phyloP scores from a whole-genome alignment of 1,139 yeast genomes.

The Lizanozyma gosingica region DNA sequence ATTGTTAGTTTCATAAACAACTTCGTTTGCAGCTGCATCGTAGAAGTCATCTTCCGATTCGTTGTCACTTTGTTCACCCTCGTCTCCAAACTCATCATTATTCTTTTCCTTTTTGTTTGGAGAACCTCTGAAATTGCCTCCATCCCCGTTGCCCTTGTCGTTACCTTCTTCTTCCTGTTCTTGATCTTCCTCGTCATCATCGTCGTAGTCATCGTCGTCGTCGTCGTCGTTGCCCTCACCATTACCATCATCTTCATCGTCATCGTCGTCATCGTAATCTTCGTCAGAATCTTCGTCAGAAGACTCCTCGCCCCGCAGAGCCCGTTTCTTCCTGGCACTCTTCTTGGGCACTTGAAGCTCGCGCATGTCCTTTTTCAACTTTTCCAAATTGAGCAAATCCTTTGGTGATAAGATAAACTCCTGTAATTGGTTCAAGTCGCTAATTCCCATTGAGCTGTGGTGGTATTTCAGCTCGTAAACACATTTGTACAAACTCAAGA shows the following conservation, averaged over 20 bases:
- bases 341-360: conserved; percentile 4
- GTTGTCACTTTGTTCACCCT: conserved; percentile 4
- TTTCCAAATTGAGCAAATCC: conserved; percentile 17
- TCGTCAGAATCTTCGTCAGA: conserved; percentile 11
- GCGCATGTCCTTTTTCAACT: conserved; percentile 10
- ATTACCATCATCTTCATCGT: conserved; percentile 13
- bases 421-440: conserved; percentile 35
- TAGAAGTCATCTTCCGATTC: conserved; percentile 10
- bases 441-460: conserved; percentile 40
- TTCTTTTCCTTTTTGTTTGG: background rate
- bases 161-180: conserved; percentile 9
- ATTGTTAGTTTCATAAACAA: conserved; percentile 8
- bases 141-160: background rate
- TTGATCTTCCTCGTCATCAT: conserved; percentile 4
- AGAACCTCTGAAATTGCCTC: background rate
- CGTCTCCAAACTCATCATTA: conserved; percentile 3
- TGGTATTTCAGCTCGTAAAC: conserved; percentile 71
- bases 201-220: conserved; percentile 5
- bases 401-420: conserved; percentile 43
- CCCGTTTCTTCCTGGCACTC: background rate
- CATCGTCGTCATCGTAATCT: conserved; percentile 9
- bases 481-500: conserved; percentile 55
- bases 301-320: conserved; percentile 8
- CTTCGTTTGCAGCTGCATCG: conserved; percentile 12
- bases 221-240: conserved; percentile 9